A percentile compares a stretch with the other conserved stretches of the same genome.
These are phyloP conservation scores for Hemerocallis citrina DNA, from an alignment of 106 monocot species.

Conservation along the genomic window DNA sequence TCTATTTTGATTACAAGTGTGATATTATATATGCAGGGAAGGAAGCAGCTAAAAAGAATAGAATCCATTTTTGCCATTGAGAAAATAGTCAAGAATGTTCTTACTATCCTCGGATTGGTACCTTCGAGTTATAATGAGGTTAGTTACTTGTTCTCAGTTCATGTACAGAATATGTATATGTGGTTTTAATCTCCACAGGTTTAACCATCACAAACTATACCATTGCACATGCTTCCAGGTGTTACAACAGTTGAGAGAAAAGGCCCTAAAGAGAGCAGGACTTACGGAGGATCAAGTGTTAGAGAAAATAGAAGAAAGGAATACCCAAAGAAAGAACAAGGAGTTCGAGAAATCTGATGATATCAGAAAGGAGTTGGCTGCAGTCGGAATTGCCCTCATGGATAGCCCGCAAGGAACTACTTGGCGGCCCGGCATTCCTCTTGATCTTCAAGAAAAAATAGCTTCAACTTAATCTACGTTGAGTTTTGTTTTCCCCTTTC, in stretches of 20 bases:
- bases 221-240: constrained; percentile 38
- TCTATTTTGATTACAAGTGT: background rate
- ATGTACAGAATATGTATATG: no score
- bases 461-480: constrained; percentile 16
- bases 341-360: constrained; percentile 73
- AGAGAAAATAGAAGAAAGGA: constrained; percentile 74
- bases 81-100: constrained; percentile 41
- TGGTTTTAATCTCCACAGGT: background rate
- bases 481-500: no score
- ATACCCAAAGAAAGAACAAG: constrained; percentile 47
- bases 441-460: constrained; percentile 30
- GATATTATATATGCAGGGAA: constrained; percentile 42
- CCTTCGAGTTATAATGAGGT: constrained; percentile 68
- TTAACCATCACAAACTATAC: background rate
- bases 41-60: constrained; percentile 47
- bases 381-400: constrained; percentile 74
- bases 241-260: constrained; percentile 60
- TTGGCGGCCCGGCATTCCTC: constrained; percentile 76
- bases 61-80: constrained; percentile 61
- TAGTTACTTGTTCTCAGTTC: background rate
- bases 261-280: constrained; percentile 64
- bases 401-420: constrained; percentile 73
- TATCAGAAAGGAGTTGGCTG: constrained; percentile 70
- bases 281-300: constrained; percentile 59
- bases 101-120: constrained; percentile 60